Conservation (phyloP, 352 stramenopile genomes). For the Pythium vanterpoolii region DNA sequence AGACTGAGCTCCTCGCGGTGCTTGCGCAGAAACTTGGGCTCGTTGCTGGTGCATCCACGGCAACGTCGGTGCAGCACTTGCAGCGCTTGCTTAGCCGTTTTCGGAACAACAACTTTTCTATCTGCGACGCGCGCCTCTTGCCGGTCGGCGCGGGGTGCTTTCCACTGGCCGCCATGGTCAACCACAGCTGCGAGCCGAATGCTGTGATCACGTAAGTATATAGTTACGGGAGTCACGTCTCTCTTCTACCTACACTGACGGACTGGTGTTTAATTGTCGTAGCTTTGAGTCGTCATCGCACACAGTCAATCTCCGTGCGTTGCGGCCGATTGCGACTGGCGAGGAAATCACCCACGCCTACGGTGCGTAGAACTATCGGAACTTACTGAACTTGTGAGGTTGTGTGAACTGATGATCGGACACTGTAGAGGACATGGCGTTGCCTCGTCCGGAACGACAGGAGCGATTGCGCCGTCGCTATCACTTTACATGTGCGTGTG, state of each 20-base stretch:
- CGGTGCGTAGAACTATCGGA: slow-evolving; percentile 32
- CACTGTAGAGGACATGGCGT: slow-evolving; percentile 57
- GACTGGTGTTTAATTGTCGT: neutral
- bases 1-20: slow-evolving; percentile 44
- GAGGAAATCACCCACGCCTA: slow-evolving; percentile 70
- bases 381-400: too few species aligned
- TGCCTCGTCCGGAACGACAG: slow-evolving; percentile 45
- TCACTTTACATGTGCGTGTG: slow-evolving; percentile 58
- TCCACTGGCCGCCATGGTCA: slow-evolving; percentile 67
- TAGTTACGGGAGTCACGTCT: neutral
- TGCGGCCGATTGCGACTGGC: slow-evolving; percentile 38
- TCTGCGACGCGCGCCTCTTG: slow-evolving; percentile 60
- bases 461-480: slow-evolving; percentile 48
- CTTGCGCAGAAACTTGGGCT: slow-evolving; percentile 54
- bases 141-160: slow-evolving; percentile 60
- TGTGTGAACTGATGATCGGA: too few species aligned
- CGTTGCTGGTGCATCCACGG: slow-evolving; percentile 28
- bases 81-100: slow-evolving; percentile 71
- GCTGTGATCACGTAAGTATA: slow-evolving; percentile 55
- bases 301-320: slow-evolving; percentile 49
- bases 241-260: neutral
- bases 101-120: slow-evolving; percentile 77
- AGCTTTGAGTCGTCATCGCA: slow-evolving; percentile 48
- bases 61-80: slow-evolving; percentile 10
- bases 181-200: slow-evolving; percentile 74